Conservation (phyloP, 2,329 filamentous ascomycete species). For the Botrytis hyacinthi region DNA sequence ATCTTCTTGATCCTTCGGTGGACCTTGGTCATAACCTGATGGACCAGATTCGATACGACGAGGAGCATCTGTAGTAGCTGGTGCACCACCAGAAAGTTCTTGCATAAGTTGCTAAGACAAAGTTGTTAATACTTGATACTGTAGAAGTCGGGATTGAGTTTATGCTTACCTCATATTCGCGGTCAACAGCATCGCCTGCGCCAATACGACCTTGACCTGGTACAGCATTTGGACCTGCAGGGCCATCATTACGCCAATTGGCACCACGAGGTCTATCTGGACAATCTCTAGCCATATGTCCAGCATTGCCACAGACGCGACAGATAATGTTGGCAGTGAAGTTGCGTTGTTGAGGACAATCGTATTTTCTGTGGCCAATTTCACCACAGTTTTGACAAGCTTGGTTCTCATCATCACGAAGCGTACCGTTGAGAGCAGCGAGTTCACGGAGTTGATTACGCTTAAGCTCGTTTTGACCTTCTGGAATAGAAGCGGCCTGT, state of each 20-base stretch:
- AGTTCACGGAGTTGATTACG: slow-evolving; percentile 97
- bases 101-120: slow-evolving; percentile 82
- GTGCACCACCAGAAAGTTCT: slow-evolving; percentile 78
- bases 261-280: slow-evolving; percentile 77
- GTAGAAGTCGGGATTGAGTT: background rate
- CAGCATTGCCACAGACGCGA: slow-evolving; percentile 94
- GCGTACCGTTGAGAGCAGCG: slow-evolving; percentile 95
- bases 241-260: slow-evolving; percentile 83
- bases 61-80: slow-evolving; percentile 58
- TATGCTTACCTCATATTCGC: slow-evolving; percentile 83
- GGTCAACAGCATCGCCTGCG: slow-evolving; percentile 79
- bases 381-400: slow-evolving; percentile 99
- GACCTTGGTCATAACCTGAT: slow-evolving; percentile 52
- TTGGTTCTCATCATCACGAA: slow-evolving; percentile 98
- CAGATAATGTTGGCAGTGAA: slow-evolving; percentile 99
- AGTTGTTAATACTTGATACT: slow-evolving; percentile 40
- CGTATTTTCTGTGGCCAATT: slow-evolving; percentile 98
- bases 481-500: slow-evolving; percentile 94
- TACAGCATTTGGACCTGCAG: slow-evolving; percentile 47
- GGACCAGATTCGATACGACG: slow-evolving; percentile 86
- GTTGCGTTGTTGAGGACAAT: slow-evolving; percentile 96
- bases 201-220: slow-evolving; percentile 60
- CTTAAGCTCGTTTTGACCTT: slow-evolving; percentile 98
- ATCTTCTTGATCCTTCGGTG: slow-evolving; percentile 48
- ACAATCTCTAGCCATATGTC: slow-evolving; percentile 98